A percentile compares a stretch with the other conserved stretches of the same genome.
These are phyloP conservation scores for Lactarius hengduanensis DNA, from an alignment of 768 basidiomycete species.

Conservation along the genomic window DNA sequence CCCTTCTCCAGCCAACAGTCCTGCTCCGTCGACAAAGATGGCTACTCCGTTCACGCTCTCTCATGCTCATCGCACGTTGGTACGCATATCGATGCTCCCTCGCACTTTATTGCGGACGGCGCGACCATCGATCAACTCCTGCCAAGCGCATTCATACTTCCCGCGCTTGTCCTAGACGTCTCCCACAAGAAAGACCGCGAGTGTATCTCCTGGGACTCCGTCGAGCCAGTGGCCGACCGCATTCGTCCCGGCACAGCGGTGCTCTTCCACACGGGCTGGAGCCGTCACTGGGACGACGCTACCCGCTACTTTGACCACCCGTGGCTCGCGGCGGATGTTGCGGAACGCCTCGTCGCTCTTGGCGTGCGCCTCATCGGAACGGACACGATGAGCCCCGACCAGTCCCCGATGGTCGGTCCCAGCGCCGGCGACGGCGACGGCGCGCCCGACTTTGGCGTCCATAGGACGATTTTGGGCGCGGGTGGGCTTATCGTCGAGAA, in stretches of 20 bases:
- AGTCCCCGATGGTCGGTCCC: conserved; percentile 23
- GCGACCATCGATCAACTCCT: conserved; percentile 32
- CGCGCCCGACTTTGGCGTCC: conserved; percentile 29
- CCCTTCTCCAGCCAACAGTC: conserved; percentile 28
- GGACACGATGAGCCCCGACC: conserved; percentile 35
- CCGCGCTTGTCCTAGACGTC: conserved; percentile 33
- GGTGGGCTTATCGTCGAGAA: conserved; percentile 35
- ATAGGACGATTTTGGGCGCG: conserved; percentile 29
- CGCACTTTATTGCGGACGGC: conserved; percentile 31
- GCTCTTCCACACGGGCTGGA: conserved; percentile 34
- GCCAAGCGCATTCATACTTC: conserved; percentile 31
- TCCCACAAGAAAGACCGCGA: conserved; percentile 27
- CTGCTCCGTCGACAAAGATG: conserved; percentile 28
- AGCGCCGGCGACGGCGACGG: not conserved
- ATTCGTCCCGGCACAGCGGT: conserved; percentile 30
- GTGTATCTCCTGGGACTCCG: conserved; percentile 30
- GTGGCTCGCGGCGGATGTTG: conserved; percentile 32
- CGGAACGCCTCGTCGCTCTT: conserved; percentile 29
- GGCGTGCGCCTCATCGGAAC: conserved; percentile 33
- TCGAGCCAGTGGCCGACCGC: conserved; percentile 26
- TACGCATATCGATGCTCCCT: conserved; percentile 36
- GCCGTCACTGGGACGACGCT: conserved; percentile 28
- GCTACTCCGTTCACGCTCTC: conserved; percentile 31
- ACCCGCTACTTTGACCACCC: conserved; percentile 33
- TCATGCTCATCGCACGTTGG: conserved; percentile 34